Evolutionary conservation across 78 protist genomes (phyloP).

Genomic region (Cavenderia fasciculata): DNA sequence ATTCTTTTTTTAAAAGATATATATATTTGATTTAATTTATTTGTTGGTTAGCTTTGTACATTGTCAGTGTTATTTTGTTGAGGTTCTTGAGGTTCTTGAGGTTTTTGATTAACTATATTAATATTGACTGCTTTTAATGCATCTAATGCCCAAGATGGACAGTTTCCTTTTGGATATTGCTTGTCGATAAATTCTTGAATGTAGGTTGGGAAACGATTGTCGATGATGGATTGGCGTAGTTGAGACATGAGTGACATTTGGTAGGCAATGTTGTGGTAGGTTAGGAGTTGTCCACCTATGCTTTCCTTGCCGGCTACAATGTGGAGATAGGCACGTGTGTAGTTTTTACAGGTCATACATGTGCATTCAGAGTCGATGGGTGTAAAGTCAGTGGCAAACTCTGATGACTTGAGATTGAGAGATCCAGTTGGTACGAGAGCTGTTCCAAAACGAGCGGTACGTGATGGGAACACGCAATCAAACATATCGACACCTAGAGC

Average conservation of each 20-base stretch:
- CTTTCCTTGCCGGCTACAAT: conserved; percentile 74
- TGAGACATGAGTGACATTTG: conserved; percentile 86
- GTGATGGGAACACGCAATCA: conserved; percentile 98
- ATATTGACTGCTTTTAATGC: conserved; percentile 68
- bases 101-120: not conserved
- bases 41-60: not conserved
- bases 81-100: not conserved
- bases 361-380: conserved; percentile 56
- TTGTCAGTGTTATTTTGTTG: not conserved
- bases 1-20: too few relatives aligned
- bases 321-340: conserved; percentile 91
- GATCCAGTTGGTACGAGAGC: conserved; percentile 86
- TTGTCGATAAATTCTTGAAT: conserved; percentile 50
- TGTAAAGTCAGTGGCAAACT: conserved; percentile 23
- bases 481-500: conserved; percentile 98
- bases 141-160: conserved; percentile 79
- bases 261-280: conserved; percentile 94
- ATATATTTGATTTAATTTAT: too few relatives aligned
- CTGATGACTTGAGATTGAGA: conserved; percentile 31
- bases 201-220: conserved; percentile 42
- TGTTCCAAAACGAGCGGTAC: conserved; percentile 95
- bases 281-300: conserved; percentile 87
- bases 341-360: conserved; percentile 79
- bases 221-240: conserved; percentile 82
- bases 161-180: conserved; percentile 80